Conservation (phyloP, 2,329 filamentous ascomycete genomes). For the Colletotrichum sp. region DNA sequence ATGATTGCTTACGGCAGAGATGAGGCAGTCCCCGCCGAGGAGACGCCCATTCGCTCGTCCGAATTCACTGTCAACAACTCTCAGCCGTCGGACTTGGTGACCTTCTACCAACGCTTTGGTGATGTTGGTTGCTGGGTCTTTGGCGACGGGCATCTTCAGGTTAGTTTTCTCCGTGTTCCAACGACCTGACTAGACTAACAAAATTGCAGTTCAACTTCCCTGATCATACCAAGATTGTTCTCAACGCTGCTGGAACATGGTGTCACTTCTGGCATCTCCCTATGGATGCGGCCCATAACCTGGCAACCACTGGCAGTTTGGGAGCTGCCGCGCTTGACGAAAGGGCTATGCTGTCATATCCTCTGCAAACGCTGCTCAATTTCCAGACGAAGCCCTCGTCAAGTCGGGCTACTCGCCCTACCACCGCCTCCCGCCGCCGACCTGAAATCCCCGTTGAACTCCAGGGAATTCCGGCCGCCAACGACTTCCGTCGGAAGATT, state of each 20-base stretch:
- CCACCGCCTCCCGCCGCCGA: constrained; percentile 55
- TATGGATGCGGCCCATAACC: constrained; percentile 69
- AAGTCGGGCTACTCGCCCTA: constrained; percentile 44
- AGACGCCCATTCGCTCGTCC: constrained; percentile 42
- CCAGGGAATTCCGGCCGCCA: constrained; percentile 71
- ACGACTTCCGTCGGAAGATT: constrained; percentile 76
- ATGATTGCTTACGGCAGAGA: constrained; percentile 78
- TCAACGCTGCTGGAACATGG: constrained; percentile 76
- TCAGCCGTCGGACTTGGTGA: constrained; percentile 66
- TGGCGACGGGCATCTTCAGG: constrained; percentile 78
- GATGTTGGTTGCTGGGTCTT: constrained; percentile 85
- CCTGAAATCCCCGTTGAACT: constrained; percentile 66
- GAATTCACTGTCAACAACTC: constrained; percentile 11
- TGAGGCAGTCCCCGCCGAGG: constrained; percentile 59
- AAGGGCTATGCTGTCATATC: constrained; percentile 74
- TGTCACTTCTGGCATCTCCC: constrained; percentile 81
- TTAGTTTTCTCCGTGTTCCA: constrained; percentile 35
- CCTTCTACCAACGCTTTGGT: constrained; percentile 82
- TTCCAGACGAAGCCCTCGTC: constrained; percentile 56
- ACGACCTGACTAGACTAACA: constrained; percentile 26
- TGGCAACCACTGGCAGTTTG: constrained; percentile 70
- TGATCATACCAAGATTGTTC: constrained; percentile 84
- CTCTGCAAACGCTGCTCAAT: constrained; percentile 75
- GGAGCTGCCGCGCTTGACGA: constrained; percentile 73
- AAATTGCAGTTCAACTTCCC: constrained; percentile 79